These are phyloP conservation scores for Cladosporium sp. DNA, from an alignment of 2,329 filamentous ascomycete species.

Conservation along the genomic window DNA sequence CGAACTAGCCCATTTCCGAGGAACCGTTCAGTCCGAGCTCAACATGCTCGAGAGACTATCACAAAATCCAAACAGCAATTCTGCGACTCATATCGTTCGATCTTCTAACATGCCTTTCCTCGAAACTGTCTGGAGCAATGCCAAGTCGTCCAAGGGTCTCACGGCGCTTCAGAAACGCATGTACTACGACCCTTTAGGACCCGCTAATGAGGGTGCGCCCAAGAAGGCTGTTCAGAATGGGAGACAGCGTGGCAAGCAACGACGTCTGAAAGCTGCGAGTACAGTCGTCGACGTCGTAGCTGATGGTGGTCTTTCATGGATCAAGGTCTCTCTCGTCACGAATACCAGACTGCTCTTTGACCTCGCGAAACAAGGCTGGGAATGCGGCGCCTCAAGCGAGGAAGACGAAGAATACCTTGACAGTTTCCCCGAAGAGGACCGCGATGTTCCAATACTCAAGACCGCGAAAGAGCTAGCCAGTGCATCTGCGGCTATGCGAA, in stretches of 20 bases:
- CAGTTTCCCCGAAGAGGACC: slow-evolving; percentile 52
- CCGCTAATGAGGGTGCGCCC: not conserved
- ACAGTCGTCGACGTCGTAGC: slow-evolving; percentile 63
- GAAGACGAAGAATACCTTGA: slow-evolving; percentile 40
- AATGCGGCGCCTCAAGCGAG: slow-evolving; percentile 50
- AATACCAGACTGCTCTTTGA: slow-evolving; percentile 66
- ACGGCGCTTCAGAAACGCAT: slow-evolving; percentile 59
- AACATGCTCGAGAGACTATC: slow-evolving; percentile 34
- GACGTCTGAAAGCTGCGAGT: slow-evolving; percentile 24
- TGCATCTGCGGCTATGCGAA: slow-evolving; percentile 57
- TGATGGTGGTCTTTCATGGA: slow-evolving; percentile 63
- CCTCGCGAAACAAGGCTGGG: slow-evolving; percentile 67
- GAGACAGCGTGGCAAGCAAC: slow-evolving; percentile 34
- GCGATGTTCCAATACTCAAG: slow-evolving; percentile 59
- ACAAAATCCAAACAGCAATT: slow-evolving; percentile 28
- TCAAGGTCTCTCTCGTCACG: slow-evolving; percentile 67
- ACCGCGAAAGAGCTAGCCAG: slow-evolving; percentile 59
- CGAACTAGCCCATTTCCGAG: slow-evolving; percentile 37
- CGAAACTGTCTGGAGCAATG: slow-evolving; percentile 62
- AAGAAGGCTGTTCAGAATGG: slow-evolving; percentile 21
- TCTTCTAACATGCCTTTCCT: slow-evolving; percentile 69
- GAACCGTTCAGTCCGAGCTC: slow-evolving; percentile 38
- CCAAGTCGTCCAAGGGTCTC: slow-evolving; percentile 58
- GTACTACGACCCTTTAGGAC: slow-evolving; percentile 40
- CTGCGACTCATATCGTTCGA: slow-evolving; percentile 55